phyloP scores from a whole-genome alignment of 2,329 filamentous ascomycete genomes.

The Paecilomyces niveus region DNA sequence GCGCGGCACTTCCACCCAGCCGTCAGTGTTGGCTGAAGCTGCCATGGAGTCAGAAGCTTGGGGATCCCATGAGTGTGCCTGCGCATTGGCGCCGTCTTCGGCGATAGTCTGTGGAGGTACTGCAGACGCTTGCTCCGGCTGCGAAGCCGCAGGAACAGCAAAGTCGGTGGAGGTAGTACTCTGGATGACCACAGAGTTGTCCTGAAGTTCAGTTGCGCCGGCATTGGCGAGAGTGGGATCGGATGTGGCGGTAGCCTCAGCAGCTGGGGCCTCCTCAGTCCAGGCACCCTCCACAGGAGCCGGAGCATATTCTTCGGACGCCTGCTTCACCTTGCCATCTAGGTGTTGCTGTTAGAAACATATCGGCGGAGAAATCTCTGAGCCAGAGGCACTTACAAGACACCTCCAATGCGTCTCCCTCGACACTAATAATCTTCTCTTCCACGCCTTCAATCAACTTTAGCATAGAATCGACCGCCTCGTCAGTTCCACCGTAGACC shows the following conservation, averaged over 20 bases:
- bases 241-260: slow-evolving; percentile 31
- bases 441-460: slow-evolving; percentile 55
- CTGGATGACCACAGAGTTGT: slow-evolving; percentile 47
- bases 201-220: slow-evolving; percentile 52
- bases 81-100: slow-evolving; percentile 35
- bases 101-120: slow-evolving; percentile 35
- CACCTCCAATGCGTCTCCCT: slow-evolving; percentile 46
- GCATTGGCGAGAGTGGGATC: slow-evolving; percentile 58
- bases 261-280: slow-evolving; percentile 38
- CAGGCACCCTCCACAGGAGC: slow-evolving; percentile 33
- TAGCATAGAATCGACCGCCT: slow-evolving; percentile 52
- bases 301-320: slow-evolving; percentile 37
- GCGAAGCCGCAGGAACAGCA: slow-evolving; percentile 6
- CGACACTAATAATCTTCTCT: slow-evolving; percentile 52
- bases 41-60: slow-evolving; percentile 38
- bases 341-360: slow-evolving; percentile 5
- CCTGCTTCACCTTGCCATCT: slow-evolving; percentile 49
- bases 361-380: background rate
- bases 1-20: slow-evolving; percentile 69
- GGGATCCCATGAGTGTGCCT: slow-evolving; percentile 52
- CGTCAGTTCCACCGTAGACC: slow-evolving; percentile 56
- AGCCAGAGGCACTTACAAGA: slow-evolving; percentile 48
- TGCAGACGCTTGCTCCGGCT: slow-evolving; percentile 17
- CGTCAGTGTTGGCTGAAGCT: slow-evolving; percentile 50
- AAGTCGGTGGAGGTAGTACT: slow-evolving; percentile 46